Percentiles rank a stretch among this genome's conserved stretches.
These are phyloP conservation scores for Petasospora fabianii DNA, from an alignment of 1,139 yeast species.

Conservation along the genomic window DNA sequence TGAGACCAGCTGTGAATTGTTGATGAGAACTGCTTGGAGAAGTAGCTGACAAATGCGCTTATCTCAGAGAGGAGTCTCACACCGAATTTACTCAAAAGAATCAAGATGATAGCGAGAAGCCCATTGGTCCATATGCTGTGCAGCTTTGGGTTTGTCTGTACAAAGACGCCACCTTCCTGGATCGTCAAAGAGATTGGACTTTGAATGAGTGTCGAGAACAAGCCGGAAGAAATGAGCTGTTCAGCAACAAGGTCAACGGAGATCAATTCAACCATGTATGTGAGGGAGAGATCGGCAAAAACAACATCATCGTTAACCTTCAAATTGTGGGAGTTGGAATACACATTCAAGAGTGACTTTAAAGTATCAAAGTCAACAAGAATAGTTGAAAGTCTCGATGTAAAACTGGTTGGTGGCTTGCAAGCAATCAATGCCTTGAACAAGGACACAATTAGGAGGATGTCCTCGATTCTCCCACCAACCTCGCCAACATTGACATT, in stretches of 20 bases:
- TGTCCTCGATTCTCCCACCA: conserved; percentile 56
- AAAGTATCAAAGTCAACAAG: conserved; percentile 60
- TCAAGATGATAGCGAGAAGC: conserved; percentile 62
- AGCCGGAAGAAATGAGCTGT: conserved; percentile 57
- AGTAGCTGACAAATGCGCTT: conserved; percentile 59
- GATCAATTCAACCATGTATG: conserved; percentile 67
- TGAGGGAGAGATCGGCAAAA: conserved; percentile 70
- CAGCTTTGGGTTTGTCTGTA: conserved; percentile 48
- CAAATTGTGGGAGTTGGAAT: conserved; percentile 63
- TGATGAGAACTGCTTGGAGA: conserved; percentile 59
- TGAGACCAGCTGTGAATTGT: conserved; percentile 71
- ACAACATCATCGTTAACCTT: conserved; percentile 60
- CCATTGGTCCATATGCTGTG: conserved; percentile 85
- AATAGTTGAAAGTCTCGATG: conserved; percentile 48
- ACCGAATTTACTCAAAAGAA: conserved; percentile 61
- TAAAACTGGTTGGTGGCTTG: conserved; percentile 47
- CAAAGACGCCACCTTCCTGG: conserved; percentile 59
- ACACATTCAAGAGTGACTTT: conserved; percentile 59
- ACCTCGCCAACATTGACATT: conserved; percentile 39
- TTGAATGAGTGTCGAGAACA: conserved; percentile 68
- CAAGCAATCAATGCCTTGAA: conserved; percentile 54
- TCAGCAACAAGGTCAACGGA: conserved; percentile 63
- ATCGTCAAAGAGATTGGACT: conserved; percentile 67
- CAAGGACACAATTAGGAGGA: conserved; percentile 59
- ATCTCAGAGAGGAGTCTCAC: conserved; percentile 61